Evolutionary conservation across 2,329 filamentous ascomycete species (phyloP).

Genomic region (Neonectria faginata): DNA sequence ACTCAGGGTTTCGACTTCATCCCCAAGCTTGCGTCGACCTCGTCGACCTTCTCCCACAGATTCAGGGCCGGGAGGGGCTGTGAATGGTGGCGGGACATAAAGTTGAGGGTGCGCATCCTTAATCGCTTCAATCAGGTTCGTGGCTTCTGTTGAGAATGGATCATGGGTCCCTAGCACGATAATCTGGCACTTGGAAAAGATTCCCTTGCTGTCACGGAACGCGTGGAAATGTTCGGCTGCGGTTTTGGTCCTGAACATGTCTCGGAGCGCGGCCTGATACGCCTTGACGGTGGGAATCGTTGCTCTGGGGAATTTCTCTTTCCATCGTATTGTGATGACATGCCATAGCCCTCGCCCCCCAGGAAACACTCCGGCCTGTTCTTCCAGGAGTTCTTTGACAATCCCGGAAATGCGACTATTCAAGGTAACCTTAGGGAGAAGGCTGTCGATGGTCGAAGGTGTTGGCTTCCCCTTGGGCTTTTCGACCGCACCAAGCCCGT

Average conservation of each 20-base stretch:
- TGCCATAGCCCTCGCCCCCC: slow-evolving; percentile 63
- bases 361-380: slow-evolving; percentile 61
- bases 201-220: slow-evolving; percentile 56
- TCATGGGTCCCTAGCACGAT: slow-evolving; percentile 57
- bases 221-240: slow-evolving; percentile 58
- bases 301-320: slow-evolving; percentile 53
- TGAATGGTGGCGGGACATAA: slow-evolving; percentile 46
- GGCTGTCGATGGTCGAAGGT: slow-evolving; percentile 29
- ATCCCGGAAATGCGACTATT: slow-evolving; percentile 41
- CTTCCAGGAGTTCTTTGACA: slow-evolving; percentile 47
- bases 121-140: slow-evolving; percentile 59
- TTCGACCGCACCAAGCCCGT: slow-evolving; percentile 7
- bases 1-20: slow-evolving; percentile 61
- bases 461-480: slow-evolving; percentile 16
- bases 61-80: slow-evolving; percentile 29
- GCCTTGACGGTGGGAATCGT: slow-evolving; percentile 55
- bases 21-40: slow-evolving; percentile 53
- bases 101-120: slow-evolving; percentile 58
- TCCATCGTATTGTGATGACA: slow-evolving; percentile 60
- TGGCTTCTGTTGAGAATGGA: slow-evolving; percentile 56
- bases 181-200: slow-evolving; percentile 58
- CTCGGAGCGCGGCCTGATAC: slow-evolving; percentile 54
- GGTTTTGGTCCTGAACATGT: slow-evolving; percentile 51
- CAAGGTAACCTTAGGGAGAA: slow-evolving; percentile 31
- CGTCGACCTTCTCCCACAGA: slow-evolving; percentile 40